These are phyloP conservation scores for Agapanthus africanus DNA, from an alignment of 106 monocot genomes.

Conservation along the genomic window DNA sequence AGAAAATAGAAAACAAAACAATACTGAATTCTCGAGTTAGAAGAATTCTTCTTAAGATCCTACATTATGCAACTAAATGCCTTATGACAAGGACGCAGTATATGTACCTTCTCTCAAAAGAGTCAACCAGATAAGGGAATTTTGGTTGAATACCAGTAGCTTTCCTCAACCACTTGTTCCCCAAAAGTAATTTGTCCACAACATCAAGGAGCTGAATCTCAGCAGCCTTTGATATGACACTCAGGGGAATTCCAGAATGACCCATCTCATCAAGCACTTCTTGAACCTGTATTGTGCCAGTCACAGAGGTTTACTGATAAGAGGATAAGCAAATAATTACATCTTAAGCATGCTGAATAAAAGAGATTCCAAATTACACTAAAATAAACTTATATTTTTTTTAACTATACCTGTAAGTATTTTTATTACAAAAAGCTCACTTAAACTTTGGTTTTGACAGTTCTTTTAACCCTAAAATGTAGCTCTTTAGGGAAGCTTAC, in stretches of 20 bases:
- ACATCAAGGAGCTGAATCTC: slow-evolving; percentile 82
- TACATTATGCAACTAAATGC: no score
- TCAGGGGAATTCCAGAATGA: slow-evolving; percentile 63
- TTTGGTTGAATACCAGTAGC: slow-evolving; percentile 90
- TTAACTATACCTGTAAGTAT: no score
- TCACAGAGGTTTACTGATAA: not conserved
- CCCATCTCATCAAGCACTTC: slow-evolving; percentile 91
- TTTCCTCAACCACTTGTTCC: slow-evolving; percentile 96
- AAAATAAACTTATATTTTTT: no score
- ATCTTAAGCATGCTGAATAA: not conserved
- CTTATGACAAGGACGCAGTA: not conserved
- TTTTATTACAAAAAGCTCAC: no score
- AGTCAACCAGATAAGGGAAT: slow-evolving; percentile 91
- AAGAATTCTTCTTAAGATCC: no score
- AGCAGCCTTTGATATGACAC: slow-evolving; percentile 81
- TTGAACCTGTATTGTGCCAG: slow-evolving; percentile 54
- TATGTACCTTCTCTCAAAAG: slow-evolving; percentile 91
- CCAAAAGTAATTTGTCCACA: slow-evolving; percentile 75
- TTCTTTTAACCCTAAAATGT: no score
- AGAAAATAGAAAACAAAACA: not conserved
- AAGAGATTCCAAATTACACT: no score
- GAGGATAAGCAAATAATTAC: not conserved
- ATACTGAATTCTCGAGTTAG: not conserved
- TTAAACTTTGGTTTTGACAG: no score
- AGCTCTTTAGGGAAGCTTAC: no score